Base-by-base conservation (phyloP, 2,329 filamentous ascomycete genomes). In the Beauveria scarabaeidicola region DNA sequence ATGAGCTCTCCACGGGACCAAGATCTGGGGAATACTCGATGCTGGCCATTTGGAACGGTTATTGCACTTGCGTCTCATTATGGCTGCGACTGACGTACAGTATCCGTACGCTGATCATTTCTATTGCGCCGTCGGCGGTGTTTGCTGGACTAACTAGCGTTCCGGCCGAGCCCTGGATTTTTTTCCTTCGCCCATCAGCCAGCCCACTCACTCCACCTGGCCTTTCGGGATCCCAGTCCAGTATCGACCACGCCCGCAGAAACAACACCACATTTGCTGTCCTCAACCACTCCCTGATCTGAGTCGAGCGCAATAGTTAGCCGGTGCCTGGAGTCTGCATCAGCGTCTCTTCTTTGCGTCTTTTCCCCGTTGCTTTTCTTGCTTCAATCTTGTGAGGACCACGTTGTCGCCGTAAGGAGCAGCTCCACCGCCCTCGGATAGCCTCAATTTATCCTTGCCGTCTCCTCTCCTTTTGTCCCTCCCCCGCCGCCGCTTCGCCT, bases 151-250 rank as follows among this genome's bases (percentile, higher is more conserved):
- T 8, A 15, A 8, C 38, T 46, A 44, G 47, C 19, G 38, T 48
- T 58, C 47, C 55, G 55, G 55, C 55, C 55, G 55, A 25, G 44
- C 55, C 44, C 43, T 29, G 32, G 13, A 52, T 58, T 48, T 57
- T 57, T 58, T 44, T 58, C 5, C 5, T 19, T 29, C 47, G 38
- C 47, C n/a, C 44, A 50, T 51, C 38, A 32, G 36, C 46, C 38
- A 32, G 36, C 46, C 44, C 53, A 32, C 19, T 6, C 36, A 10
- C 52, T 52, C 55, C 55, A 58, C 55, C 55, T 52, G 55, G 55
- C 47, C 55, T 50, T 32, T 44, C 38, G 38, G 55, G 55, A 52
- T 52, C 46, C 54, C 55, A 48, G 43, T 47, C 55, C 55, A 57
- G 21, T 44, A 41, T 48, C 54, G 46, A 41, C 54, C 38, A 43